Base-by-base conservation (phyloP, 768 basidiomycete genomes). In the Mycena vitilis region DNA sequence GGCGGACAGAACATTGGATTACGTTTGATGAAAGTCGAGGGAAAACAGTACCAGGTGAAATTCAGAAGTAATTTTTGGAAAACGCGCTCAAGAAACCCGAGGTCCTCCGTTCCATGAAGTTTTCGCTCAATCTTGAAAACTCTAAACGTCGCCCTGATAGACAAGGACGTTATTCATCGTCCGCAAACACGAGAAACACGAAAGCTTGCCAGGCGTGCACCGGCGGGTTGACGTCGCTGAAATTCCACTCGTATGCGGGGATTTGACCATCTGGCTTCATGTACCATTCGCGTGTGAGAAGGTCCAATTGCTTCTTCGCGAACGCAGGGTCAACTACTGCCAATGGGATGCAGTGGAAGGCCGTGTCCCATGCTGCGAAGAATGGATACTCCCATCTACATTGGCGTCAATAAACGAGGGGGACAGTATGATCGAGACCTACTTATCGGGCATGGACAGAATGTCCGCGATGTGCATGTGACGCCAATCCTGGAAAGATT, bases 161-260 rank as follows among this genome's bases (percentile, higher is more conserved):
- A 34, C 4, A 52, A 44, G n/a, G 60, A 61, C 20, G 60, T 73
- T 53, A 63, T 59, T 25, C 42, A 25, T 30, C 6, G 37, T 42
- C 22, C 9, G 42, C 18, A 23, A 23, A 25, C 36, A 54, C 22
- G 30, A 23, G 30, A 42, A 0, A 23, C 63, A 34, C 22, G 40
- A 57, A 36, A 37, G 54, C 83, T 61, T 73, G 91, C 95, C 98
- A 99, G 11, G 98, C 98, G 80, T 99, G 98, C 4, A 99, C 98
- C 15, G 98, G 98, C 11, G 98, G 98, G 78, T 99, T 99, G 70
- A 99, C 98, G 77, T 99, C 98, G 57, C 91, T 88, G 75, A 98
- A 99, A 77, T 99, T 99, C 98, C 98, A 99, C 79, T 99, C 98
- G 78, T 99, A 99, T 0, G 98, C 98, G 4, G 98, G 98, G 65